Base-by-base conservation (phyloP, 1,284 basidiomycete species). In the Moesziomyces parantarcticus region DNA sequence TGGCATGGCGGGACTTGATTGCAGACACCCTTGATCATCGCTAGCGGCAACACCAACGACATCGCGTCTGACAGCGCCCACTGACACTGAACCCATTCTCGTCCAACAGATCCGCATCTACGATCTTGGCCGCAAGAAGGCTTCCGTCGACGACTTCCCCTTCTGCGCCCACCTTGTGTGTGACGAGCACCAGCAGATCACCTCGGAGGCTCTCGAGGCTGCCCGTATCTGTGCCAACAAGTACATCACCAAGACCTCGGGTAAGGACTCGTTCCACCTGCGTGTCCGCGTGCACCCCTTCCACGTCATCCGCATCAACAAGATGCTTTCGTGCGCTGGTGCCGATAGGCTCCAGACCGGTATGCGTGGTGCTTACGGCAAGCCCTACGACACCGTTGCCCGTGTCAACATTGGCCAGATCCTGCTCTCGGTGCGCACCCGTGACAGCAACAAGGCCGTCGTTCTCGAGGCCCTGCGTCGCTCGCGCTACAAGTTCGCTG, bases 341-440 rank as follows among this genome's bases (percentile, higher is more conserved):
- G 95, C 96, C 83, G 96, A 98, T 94, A 92, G 93, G 69, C 80
- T 83, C 79, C 95, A 98, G 87, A 97, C 96, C 64, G 96, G 96
- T 87, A 98, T 99, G 96, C 93, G 96, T 88, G 96, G 96, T 82
- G 96, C 96, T 69, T 99, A 95, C 94, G 96, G 96, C 83, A 97
- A 98, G 88, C 95, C 96, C 51, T 98, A 97, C 86, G 96, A 94
- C 77, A 92, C 91, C 39, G 93, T 93, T 76, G 94, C 93, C 53
- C 92, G 94, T 85, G 94, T 97, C 78, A 90, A 94, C 89, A 98
- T 97, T 82, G 96, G 96, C 75, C 95, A 98, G 88, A 90, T 97
- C 85, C 92, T 98, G 85, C 90, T 98, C 71, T 97, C 93, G 72
- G 91, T 98, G 86, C 92, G 96, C 67, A 92, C 90, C 87, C 94